Base-by-base conservation (phyloP, 495 filamentous ascomycete species). In the Clohesyomyces aquaticus region DNA sequence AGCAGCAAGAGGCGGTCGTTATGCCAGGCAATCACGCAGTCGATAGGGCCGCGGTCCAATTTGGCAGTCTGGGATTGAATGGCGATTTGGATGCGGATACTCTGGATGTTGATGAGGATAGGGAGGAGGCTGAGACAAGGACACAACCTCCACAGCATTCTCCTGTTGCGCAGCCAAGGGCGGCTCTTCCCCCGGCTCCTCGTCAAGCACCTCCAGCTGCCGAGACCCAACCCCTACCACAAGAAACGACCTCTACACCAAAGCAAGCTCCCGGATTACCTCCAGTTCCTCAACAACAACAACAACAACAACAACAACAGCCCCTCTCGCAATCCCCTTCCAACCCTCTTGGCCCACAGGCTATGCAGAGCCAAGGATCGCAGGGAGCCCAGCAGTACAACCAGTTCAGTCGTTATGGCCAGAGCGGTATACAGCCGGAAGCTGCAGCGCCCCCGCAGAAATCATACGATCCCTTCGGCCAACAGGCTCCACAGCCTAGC, bases 21-120 rank as follows among this genome's bases (percentile, higher is more conserved):
- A 98, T 99, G 94, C 94, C 94, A 28, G 91, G 91, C n/a, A 96
- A 97, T 76, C 92, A 96, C 69, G 92, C 91, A 41, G 90, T 98
- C 9, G 92, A 96, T 73, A 87, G 91, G 54, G 84, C 93, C 50
- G 88, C 91, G n/a, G 91, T 99, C 43, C 95, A 98, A 73, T 99
- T 99, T 75, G 94, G 94, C 53, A 95, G 91, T 72, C 90, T 99
- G 83, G 93, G 89, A 59, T 74, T 98, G 69, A 93, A 91, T 73
- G 94, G 88, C 57, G 81, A 85, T 25, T 6, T 63, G 54, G 63
- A 71, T 58, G 73, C 81, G 12, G 83, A 88, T 54, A 82, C 86
- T 46, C 83, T 90, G 19, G 94, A 96, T 68, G 89, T 96, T 61
- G 94, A 98, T 72, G 91, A 91, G 67, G 92, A 97, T 70, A 84